These are phyloP conservation scores for Saccharomycopsis synnaedendra DNA, from an alignment of 805 yeast species.

Conservation along the genomic window DNA sequence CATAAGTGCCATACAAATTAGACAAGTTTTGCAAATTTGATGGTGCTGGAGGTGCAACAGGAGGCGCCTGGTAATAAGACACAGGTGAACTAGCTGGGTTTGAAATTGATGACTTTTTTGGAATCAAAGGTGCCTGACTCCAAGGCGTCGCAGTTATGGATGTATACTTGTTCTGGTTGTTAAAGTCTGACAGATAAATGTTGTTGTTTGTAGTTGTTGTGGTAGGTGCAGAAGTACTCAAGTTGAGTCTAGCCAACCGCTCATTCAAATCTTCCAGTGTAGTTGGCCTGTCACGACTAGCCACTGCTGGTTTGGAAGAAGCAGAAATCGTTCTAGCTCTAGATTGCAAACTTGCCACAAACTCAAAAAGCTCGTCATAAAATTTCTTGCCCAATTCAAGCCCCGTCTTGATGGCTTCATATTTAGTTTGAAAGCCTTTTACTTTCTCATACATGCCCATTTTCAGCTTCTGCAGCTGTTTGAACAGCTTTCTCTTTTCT, in stretches of 20 bases:
- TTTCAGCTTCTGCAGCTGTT: conserved; percentile 25
- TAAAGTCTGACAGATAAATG: conserved; percentile 18
- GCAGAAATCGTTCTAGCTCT: conserved; percentile 15
- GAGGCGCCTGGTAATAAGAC: conserved; percentile 4
- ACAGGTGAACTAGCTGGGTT: conserved; percentile 7
- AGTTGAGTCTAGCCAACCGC: conserved; percentile 17
- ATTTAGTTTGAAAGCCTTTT: conserved; percentile 35
- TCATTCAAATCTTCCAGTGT: conserved; percentile 15
- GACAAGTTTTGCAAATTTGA: not conserved
- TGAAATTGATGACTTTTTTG: conserved; percentile 7
- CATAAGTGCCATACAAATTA: not conserved
- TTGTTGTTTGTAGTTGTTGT: conserved; percentile 10
- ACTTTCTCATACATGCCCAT: conserved; percentile 26
- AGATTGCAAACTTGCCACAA: conserved; percentile 19
- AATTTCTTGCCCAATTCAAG: conserved; percentile 49
- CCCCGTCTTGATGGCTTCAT: conserved; percentile 52
- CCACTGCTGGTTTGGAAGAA: not conserved
- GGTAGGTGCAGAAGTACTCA: conserved; percentile 7
- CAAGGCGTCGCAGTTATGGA: conserved; percentile 10
- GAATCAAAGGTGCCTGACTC: conserved; percentile 11
- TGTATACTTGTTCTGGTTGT: conserved; percentile 20
- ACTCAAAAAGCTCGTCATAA: conserved; percentile 35
- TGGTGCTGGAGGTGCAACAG: conserved; percentile 4
- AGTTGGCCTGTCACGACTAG: not conserved
- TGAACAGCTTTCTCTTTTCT: conserved; percentile 31